Percentiles rank a stretch among this genome's conserved stretches.
phyloP scores from a whole-genome alignment of 2,329 filamentous ascomycete species.

The Pestalotiopsis sp. region DNA sequence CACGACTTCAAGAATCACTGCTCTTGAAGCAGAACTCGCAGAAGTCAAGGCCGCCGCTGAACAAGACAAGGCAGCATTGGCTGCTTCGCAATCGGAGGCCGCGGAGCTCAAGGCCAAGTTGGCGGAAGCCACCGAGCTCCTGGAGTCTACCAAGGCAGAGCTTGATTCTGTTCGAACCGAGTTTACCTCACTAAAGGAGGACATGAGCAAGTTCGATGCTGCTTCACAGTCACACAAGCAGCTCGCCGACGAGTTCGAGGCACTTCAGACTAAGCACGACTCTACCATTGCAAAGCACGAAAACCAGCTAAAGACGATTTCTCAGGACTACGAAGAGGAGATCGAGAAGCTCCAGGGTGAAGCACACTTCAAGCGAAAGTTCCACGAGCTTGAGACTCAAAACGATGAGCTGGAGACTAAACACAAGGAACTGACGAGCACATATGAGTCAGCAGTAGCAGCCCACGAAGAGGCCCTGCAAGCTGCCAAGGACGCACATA shows the following conservation, averaged over 20 bases:
- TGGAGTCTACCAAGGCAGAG: conserved; percentile 43
- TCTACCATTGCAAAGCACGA: conserved; percentile 51
- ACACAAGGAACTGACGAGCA: conserved; percentile 27
- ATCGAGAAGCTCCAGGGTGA: conserved; percentile 66
- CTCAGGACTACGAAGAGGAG: conserved; percentile 65
- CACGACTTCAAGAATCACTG: conserved; percentile 47
- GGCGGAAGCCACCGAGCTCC: conserved; percentile 28
- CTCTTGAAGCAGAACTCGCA: conserved; percentile 54
- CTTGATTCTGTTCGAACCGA: conserved; percentile 51
- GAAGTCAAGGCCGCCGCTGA: conserved; percentile 53
- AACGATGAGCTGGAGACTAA: conserved; percentile 48
- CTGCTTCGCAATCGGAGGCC: conserved; percentile 43
- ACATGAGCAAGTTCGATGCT: conserved; percentile 49
- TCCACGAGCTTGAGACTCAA: conserved; percentile 60
- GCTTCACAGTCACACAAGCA: conserved; percentile 38
- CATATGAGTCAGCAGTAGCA: conserved; percentile 36
- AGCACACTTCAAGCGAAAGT: conserved; percentile 66
- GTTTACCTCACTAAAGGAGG: conserved; percentile 49
- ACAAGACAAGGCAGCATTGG: conserved; percentile 51
- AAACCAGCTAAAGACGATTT: conserved; percentile 60
- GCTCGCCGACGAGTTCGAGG: conserved; percentile 38
- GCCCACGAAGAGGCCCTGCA: conserved; percentile 34
- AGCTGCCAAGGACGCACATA: conserved; percentile 42
- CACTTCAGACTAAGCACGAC: conserved; percentile 53
- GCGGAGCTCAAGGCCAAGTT: conserved; percentile 41